Percentiles rank a stretch among this genome's conserved stretches.
phyloP scores from a whole-genome alignment of 1,284 basidiomycete species.

The Ceratorhiza oryzae-sativae region DNA sequence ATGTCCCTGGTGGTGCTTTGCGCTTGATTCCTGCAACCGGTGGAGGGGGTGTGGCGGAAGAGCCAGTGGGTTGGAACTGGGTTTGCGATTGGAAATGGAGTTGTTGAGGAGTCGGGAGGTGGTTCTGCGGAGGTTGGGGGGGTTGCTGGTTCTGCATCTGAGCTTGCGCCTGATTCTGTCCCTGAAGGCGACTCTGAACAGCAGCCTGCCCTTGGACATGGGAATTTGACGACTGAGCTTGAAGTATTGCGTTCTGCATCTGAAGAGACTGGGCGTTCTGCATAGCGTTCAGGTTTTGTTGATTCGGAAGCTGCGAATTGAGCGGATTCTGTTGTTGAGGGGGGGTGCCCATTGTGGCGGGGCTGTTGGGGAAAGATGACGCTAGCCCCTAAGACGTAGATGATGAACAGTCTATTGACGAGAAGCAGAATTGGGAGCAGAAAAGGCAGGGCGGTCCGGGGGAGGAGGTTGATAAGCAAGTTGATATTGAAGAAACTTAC shows the following conservation, averaged over 20 bases:
- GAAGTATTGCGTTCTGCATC: background rate
- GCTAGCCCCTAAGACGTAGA: background rate
- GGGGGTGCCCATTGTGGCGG: slow-evolving; percentile 29
- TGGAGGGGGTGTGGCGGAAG: slow-evolving; percentile 25
- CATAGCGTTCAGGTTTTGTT: background rate
- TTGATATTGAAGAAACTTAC: background rate
- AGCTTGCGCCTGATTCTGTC: background rate
- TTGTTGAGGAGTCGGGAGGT: slow-evolving; percentile 28
- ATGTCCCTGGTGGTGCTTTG: slow-evolving; percentile 27
- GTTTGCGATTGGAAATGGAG: slow-evolving; percentile 22
- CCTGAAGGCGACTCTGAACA: too few relatives aligned
- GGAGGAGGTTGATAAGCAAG: background rate
- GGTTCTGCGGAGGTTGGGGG: background rate
- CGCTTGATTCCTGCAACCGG: slow-evolving; percentile 32
- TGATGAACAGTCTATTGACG: too few relatives aligned
- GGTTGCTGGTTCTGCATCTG: background rate
- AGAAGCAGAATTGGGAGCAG: background rate
- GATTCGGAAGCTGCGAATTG: background rate
- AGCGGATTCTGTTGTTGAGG: slow-evolving; percentile 9
- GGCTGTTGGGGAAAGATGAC: slow-evolving; percentile 25
- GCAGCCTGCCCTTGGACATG: slow-evolving; percentile 5
- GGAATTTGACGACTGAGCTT: background rate
- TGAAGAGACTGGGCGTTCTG: background rate
- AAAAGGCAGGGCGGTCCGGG: background rate
- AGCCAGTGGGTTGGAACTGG: slow-evolving; percentile 6